Evolutionary conservation across 441 rosid genomes (phyloP), one percentile per base, ranked within the genome.

Genomic region (Bocquillonia castaneifolia): DNA sequence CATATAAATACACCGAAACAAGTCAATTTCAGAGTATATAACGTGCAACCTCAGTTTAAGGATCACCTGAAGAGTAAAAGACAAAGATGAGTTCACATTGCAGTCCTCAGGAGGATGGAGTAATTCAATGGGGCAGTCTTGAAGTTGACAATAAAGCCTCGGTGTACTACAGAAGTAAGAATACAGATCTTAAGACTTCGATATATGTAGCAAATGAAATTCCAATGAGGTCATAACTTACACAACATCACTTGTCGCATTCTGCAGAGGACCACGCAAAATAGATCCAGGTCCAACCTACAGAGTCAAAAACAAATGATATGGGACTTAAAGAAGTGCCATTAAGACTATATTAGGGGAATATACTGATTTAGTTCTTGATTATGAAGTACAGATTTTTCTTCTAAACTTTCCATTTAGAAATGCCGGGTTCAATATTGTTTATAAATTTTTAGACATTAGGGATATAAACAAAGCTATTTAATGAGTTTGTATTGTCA

Each of bases 81-180:
- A 79, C 70, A 96, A 80, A 64, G 99, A 87, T 34, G 97, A 74
- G 84, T 96, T 96, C 83, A 96, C 97, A 75, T 87, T 96, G 96
- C 99, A 96, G 80, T 96, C 99, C 77, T 96, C 98, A 76, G 99
- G 99, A 17, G 98, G 99, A 71, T 80, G 84, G 55, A 96, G 84
- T 22, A 96, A 80, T 82, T 96, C 99, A 63, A 70, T 68, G 6
- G 99, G 98, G 80, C 98, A 96, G 68, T 88, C 86, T 78, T 88
- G 80, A 67, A 65, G 82, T 63, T 84, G 89, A 50, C 99, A 96
- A 72, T 88, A 80, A 61, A 93, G 96, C 82, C 81, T 88, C 54
- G 96, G 99, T 10, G 92, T 91, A 61, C 98, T 96, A 75, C 70
- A 64, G 69, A 72, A 67, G 53, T 52, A 67, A 69, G 64, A 42